phyloP scores from a whole-genome alignment of 2,329 filamentous ascomycete genomes.

The Ophidiomyces ophidiicola region DNA sequence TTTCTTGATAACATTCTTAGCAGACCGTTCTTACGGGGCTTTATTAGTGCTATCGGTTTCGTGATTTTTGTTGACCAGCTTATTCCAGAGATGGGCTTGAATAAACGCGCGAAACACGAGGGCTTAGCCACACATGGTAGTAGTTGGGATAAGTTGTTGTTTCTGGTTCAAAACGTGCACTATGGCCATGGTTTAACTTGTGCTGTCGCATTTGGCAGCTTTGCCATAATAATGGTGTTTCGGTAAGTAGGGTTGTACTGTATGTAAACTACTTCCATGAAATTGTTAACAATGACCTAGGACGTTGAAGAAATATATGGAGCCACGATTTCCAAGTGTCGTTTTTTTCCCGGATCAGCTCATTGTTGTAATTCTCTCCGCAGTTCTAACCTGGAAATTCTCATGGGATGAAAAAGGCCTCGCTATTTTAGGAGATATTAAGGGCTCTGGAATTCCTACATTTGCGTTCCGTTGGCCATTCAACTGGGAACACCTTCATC shows the following conservation, averaged over 20 bases:
- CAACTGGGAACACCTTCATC: slow-evolving; percentile 58
- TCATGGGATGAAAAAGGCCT: slow-evolving; percentile 71
- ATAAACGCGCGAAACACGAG: slow-evolving; percentile 48
- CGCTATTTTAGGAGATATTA: slow-evolving; percentile 69
- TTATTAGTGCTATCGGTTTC: slow-evolving; percentile 93
- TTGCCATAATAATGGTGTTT: slow-evolving; percentile 80
- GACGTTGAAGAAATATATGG: slow-evolving; percentile 66
- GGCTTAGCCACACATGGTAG: slow-evolving; percentile 67
- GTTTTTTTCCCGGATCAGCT: slow-evolving; percentile 90
- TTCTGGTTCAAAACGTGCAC: slow-evolving; percentile 56
- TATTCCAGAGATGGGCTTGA: slow-evolving; percentile 76
- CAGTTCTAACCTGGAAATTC: slow-evolving; percentile 63
- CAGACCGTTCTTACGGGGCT: slow-evolving; percentile 80
- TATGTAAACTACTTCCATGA: not conserved
- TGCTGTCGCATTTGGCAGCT: slow-evolving; percentile 64
- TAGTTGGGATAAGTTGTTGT: slow-evolving; percentile 71
- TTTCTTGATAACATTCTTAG: slow-evolving; percentile 93
- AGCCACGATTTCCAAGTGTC: slow-evolving; percentile 64
- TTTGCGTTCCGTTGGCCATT: slow-evolving; percentile 86
- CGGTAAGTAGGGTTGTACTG: slow-evolving; percentile 42
- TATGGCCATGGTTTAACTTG: slow-evolving; percentile 63
- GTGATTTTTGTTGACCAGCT: slow-evolving; percentile 93
- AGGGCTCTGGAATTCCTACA: slow-evolving; percentile 54
- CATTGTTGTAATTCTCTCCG: slow-evolving; percentile 72
- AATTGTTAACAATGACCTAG: slow-evolving; percentile 36